Percentiles rank a stretch among this genome's conserved stretches.
Conservation (phyloP, 2,329 filamentous ascomycete genomes). For the Claviceps pusilla region DNA sequence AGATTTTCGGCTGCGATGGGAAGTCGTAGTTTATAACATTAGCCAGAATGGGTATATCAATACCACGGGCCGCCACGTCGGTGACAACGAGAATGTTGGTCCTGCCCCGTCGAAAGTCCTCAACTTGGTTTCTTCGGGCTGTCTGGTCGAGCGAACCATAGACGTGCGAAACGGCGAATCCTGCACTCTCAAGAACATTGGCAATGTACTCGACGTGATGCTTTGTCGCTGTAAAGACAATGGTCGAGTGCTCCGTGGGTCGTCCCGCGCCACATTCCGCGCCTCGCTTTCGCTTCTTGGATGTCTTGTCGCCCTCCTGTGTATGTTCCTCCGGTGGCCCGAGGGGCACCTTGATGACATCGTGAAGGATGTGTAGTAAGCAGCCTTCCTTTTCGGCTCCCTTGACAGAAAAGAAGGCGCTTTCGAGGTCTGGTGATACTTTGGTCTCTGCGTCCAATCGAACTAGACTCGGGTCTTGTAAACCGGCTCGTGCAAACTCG, state of each 20-base stretch:
- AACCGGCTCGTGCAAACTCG: slow-evolving; percentile 83
- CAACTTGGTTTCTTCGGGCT: slow-evolving; percentile 79
- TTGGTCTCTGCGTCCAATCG: slow-evolving; percentile 90
- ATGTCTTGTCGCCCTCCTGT: slow-evolving; percentile 27
- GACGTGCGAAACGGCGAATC: slow-evolving; percentile 82
- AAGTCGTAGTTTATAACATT: slow-evolving; percentile 99
- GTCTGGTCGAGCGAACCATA: slow-evolving; percentile 93
- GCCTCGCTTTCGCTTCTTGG: slow-evolving; percentile 59
- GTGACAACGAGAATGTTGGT: slow-evolving; percentile 90
- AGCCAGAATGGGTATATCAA: slow-evolving; percentile 88
- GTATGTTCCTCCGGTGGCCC: slow-evolving; percentile 41
- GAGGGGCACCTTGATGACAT: slow-evolving; percentile 81
- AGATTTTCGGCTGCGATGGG: slow-evolving; percentile 89
- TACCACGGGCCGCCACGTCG: slow-evolving; percentile 89
- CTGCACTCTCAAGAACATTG: slow-evolving; percentile 60
- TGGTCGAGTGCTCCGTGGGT: slow-evolving; percentile 81
- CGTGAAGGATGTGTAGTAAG: slow-evolving; percentile 72
- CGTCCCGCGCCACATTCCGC: slow-evolving; percentile 41
- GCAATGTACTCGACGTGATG: slow-evolving; percentile 93
- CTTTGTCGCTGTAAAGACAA: slow-evolving; percentile 88
- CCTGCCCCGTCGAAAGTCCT: slow-evolving; percentile 71
- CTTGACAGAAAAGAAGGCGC: slow-evolving; percentile 87
- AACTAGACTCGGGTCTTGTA: slow-evolving; percentile 83
- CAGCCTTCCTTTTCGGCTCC: slow-evolving; percentile 87
- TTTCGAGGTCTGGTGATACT: slow-evolving; percentile 89